A percentile compares a stretch with the other conserved stretches of the same genome.
Conservation (phyloP, 2,329 filamentous ascomycete species). For the Dothideomycetidae sp. region DNA sequence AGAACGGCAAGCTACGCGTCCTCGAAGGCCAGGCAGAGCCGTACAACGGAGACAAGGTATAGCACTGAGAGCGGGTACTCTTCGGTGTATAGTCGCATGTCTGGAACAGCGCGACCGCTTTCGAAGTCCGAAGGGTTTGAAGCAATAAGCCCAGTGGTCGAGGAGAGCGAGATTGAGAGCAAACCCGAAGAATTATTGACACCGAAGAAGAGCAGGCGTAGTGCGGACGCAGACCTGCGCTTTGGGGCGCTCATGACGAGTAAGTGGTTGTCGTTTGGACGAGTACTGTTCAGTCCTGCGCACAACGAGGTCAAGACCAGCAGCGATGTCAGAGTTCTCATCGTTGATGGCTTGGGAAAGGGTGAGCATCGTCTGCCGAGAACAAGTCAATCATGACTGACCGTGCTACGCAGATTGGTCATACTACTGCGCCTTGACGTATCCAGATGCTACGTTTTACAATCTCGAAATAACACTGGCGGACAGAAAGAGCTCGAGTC, state of each 20-base stretch:
- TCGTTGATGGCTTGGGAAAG: slow-evolving; percentile 74
- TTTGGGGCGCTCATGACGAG: slow-evolving; percentile 73
- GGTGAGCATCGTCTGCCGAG: slow-evolving; percentile 18
- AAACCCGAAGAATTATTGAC: slow-evolving; percentile 5
- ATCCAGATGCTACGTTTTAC: slow-evolving; percentile 60
- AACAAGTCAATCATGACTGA: neutral
- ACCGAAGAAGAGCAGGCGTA: slow-evolving; percentile 3
- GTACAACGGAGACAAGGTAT: neutral
- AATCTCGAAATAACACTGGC: slow-evolving; percentile 40
- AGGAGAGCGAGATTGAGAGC: slow-evolving; percentile 3
- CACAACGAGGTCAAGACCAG: slow-evolving; percentile 52
- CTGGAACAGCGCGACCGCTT: slow-evolving; percentile 5
- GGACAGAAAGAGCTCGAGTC: slow-evolving; percentile 9
- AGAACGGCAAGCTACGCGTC: slow-evolving; percentile 8
- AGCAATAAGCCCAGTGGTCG: slow-evolving; percentile 5
- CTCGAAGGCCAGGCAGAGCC: slow-evolving; percentile 3
- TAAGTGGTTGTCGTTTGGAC: slow-evolving; percentile 76
- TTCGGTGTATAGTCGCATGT: slow-evolving; percentile 8
- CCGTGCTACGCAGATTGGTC: slow-evolving; percentile 54
- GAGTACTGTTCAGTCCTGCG: slow-evolving; percentile 68
- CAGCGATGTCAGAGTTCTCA: slow-evolving; percentile 51
- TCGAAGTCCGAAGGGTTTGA: slow-evolving; percentile 4
- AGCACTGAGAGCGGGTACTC: slow-evolving; percentile 9
- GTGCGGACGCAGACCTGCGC: slow-evolving; percentile 49
- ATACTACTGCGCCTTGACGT: slow-evolving; percentile 70